phyloP scores from a whole-genome alignment of 148 eudicot species.

The Rhododendron vialii region DNA sequence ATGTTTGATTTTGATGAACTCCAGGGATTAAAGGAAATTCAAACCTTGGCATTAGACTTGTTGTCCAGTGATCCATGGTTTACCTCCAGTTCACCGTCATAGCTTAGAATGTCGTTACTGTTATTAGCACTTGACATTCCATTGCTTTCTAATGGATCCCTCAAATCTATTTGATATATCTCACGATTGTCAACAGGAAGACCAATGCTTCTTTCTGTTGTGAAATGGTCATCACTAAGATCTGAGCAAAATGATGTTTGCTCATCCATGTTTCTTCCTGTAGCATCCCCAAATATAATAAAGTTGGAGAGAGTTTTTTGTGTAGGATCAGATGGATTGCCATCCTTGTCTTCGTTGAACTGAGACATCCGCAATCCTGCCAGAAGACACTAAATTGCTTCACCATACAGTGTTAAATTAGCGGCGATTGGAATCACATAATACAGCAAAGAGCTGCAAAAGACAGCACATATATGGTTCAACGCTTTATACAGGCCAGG shows the following conservation, averaged over 20 bases:
- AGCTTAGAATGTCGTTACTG: constrained; percentile 18
- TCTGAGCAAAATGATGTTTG: constrained; percentile 22
- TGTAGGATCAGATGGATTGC: constrained; percentile 55
- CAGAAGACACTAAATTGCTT: constrained; percentile 4
- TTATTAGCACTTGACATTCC: constrained; percentile 31
- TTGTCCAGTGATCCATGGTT: constrained; percentile 1
- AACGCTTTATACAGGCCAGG: background rate
- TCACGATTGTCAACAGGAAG: constrained; percentile 20
- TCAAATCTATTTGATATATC: constrained; percentile 14
- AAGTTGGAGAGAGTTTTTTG: constrained; percentile 85
- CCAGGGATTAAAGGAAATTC: background rate
- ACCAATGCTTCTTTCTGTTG: constrained; percentile 20
- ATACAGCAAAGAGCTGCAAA: background rate
- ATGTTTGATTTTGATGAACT: background rate
- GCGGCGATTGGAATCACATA: background rate
- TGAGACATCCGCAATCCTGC: constrained; percentile 91
- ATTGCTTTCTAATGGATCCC: constrained; percentile 27
- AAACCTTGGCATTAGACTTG: constrained; percentile 19
- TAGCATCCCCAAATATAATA: constrained; percentile 37
- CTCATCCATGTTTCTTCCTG: constrained; percentile 25
- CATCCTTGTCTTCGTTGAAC: constrained; percentile 59
- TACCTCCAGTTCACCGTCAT: constrained; percentile 10
- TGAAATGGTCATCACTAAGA: constrained; percentile 18
- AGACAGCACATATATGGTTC: background rate
- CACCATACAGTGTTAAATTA: background rate